These are phyloP conservation scores for Trichopus zeylanicus DNA, from an alignment of 116 monocot species.

Conservation along the genomic window DNA sequence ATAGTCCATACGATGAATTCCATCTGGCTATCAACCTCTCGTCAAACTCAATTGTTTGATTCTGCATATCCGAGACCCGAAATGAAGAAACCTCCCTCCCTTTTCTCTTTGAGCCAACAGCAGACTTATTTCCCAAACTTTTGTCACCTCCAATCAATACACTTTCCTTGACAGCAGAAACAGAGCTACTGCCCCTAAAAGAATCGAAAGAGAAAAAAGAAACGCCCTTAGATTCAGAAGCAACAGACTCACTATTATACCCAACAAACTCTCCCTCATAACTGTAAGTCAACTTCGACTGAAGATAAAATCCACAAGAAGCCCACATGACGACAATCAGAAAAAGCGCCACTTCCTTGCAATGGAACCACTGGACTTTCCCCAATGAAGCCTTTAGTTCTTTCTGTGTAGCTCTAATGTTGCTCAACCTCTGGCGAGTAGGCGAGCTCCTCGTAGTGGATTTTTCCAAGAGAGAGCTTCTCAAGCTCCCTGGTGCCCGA, in stretches of 20 bases:
- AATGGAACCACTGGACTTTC: constrained; percentile 36
- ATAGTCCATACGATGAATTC: constrained; percentile 68
- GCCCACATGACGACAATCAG: constrained; percentile 67
- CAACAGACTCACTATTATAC: constrained; percentile 20
- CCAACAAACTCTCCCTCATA: constrained; percentile 38
- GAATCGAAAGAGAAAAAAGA: constrained; percentile 5
- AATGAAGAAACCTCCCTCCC: constrained; percentile 12
- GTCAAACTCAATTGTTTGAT: constrained; percentile 20
- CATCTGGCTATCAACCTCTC: constrained; percentile 45
- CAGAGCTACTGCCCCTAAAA: constrained; percentile 5
- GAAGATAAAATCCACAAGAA: constrained; percentile 66
- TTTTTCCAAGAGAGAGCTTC: constrained; percentile 39
- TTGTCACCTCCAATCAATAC: constrained; percentile 10
- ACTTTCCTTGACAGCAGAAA: constrained; percentile 8
- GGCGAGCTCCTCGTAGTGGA: constrained; percentile 44
- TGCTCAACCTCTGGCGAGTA: constrained; percentile 32
- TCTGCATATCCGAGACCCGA: constrained; percentile 8
- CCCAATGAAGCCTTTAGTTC: constrained; percentile 17
- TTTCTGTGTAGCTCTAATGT: constrained; percentile 38
- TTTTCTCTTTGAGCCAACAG: constrained; percentile 20
- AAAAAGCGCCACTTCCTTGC: constrained; percentile 55
- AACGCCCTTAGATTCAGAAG: constrained; percentile 3
- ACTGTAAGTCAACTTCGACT: constrained; percentile 72
- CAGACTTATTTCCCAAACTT: constrained; percentile 11
- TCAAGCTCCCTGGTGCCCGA: constrained; percentile 28